These are phyloP conservation scores for Heterobasidion occidentale DNA, from an alignment of 1,284 basidiomycete genomes.

Conservation along the genomic window DNA sequence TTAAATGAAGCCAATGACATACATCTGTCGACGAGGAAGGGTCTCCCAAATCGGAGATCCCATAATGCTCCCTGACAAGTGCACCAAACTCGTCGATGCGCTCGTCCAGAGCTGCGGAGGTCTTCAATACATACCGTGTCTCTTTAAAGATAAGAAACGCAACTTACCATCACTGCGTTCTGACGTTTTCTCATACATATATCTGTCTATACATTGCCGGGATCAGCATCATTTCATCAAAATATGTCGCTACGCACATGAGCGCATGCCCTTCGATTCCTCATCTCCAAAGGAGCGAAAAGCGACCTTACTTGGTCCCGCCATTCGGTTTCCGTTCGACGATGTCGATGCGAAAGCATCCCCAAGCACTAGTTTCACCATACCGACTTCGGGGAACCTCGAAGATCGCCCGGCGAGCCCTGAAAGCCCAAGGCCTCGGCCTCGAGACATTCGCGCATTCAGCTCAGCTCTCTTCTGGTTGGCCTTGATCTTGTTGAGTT, in stretches of 20 bases:
- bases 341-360: slow-evolving; percentile 8
- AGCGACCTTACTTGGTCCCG: slow-evolving; percentile 33
- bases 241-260: slow-evolving; percentile 30
- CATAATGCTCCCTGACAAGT: slow-evolving; percentile 63
- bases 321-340: slow-evolving; percentile 11
- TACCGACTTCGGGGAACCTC: slow-evolving; percentile 4
- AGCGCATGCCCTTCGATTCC: slow-evolving; percentile 34
- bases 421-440: not conserved
- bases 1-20: slow-evolving; percentile 14
- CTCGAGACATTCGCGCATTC: not conserved
- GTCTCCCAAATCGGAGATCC: slow-evolving; percentile 67
- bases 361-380: slow-evolving; percentile 20
- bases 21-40: slow-evolving; percentile 70
- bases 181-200: slow-evolving; percentile 88
- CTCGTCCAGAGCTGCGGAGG: slow-evolving; percentile 64
- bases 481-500: slow-evolving; percentile 13
- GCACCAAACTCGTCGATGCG: slow-evolving; percentile 80
- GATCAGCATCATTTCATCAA: not conserved
- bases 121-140: not conserved
- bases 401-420: slow-evolving; percentile 6
- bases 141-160: not conserved
- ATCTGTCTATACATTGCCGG: slow-evolving; percentile 51
- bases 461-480: slow-evolving; percentile 1
- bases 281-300: slow-evolving; percentile 33
- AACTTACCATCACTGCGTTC: slow-evolving; percentile 72